Percentiles rank a stretch among this genome's conserved stretches.
Evolutionary conservation across 169 alveolate genomes (phyloP).

Genomic region (Cryptosporidium xiaoi): DNA sequence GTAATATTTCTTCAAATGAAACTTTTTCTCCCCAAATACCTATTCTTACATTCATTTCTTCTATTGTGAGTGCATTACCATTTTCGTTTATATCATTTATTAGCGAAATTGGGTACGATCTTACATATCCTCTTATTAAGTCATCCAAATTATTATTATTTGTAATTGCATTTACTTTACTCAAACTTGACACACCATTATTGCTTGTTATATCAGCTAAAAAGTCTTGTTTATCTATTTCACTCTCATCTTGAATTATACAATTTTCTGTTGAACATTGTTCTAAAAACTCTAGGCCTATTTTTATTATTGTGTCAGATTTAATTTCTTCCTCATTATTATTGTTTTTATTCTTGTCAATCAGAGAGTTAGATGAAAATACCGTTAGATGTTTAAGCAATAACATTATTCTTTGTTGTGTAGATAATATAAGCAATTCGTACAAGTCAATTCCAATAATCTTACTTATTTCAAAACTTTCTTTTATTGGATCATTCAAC

Average conservation of each 20-base stretch:
- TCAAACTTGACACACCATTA: neutral
- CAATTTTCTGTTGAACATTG: constrained; percentile 11
- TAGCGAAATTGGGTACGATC: constrained; percentile 9
- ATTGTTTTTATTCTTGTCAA: neutral
- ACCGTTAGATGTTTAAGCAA: constrained; percentile 9
- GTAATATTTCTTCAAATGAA: constrained; percentile 51
- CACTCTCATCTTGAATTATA: neutral
- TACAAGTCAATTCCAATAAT: constrained; percentile 34
- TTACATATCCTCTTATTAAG: constrained; percentile 42
- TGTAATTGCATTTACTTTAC: neutral
- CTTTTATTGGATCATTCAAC: constrained; percentile 15
- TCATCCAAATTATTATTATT: constrained; percentile 2
- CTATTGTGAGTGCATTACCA: neutral
- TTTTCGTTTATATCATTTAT: neutral
- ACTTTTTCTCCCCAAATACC: constrained; percentile 70
- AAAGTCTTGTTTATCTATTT: neutral
- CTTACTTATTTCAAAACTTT: neutral
- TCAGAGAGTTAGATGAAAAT: too few species aligned
- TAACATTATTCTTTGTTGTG: constrained; percentile 24
- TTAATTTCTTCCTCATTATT: constrained; percentile 1
- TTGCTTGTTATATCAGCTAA: neutral
- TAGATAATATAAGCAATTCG: constrained; percentile 43
- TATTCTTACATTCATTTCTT: constrained; percentile 8
- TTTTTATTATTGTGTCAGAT: neutral
- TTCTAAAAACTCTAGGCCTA: constrained; percentile 31